Base-by-base conservation (phyloP, 208 protist genomes). In the Crithidia sp. region DNA sequence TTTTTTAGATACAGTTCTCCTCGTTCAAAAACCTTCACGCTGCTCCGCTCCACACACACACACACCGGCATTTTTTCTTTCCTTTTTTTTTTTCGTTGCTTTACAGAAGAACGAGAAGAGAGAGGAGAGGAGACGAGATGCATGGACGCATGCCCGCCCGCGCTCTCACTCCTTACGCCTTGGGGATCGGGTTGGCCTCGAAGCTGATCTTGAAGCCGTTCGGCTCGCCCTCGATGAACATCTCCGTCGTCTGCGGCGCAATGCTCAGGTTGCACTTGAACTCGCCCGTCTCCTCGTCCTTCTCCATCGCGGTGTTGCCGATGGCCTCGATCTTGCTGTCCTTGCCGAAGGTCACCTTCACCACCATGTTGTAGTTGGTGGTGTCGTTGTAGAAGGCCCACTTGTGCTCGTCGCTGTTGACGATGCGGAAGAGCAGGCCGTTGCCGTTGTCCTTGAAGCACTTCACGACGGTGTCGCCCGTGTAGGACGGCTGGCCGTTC, bases 331-430 rank as follows among this genome's bases (percentile, higher is more conserved):
- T 73, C 64, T 85, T 76, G 77, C 85, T 90, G 77, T 91, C 85
- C 80, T 90, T 88, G 70, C 85, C 87, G 71, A 95, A 95, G 28
- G 71, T 71, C 3, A 92, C 87, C 71, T 85, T 89, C 58, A 95
- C 83, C 52, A 79, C 49, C 87, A 95, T 92, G 62, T 84, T 83
- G 85, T 92, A 95, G 60, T 82, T 81, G 19, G 71, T 88, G 47
- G 90, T 92, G 71, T 95, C 90, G 74, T 95, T 95, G 80, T 95
- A 95, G 71, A 92, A 95, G 65, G 83, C 84, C 89, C 89, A 94
- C 76, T 87, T 79, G 78, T 88, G 87, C 73, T 91, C 84, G 57
- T 89, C 79, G 36, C 84, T 71, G 79, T 94, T 89, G 37, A 94
- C 79, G 63, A 94, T 87, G 55, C 89, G 89, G 82, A 94, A 94